Base-by-base conservation (phyloP, 2,329 filamentous ascomycete genomes). In the Pezicula rhizophila region DNA sequence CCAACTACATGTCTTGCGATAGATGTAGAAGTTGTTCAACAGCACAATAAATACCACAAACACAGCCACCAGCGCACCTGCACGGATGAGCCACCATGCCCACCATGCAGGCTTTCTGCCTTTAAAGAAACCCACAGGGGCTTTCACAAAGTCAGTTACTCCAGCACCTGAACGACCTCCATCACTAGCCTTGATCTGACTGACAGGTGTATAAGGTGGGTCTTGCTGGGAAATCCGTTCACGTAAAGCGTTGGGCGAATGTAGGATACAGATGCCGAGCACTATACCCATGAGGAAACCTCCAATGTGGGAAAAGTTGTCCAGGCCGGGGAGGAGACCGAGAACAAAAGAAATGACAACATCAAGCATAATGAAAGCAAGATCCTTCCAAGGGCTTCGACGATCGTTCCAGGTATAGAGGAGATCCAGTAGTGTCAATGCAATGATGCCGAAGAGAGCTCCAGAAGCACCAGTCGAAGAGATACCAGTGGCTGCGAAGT, bases 281-380 rank as follows among this genome's bases (percentile, higher is more conserved):
- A 85, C 85, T 6, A 99, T 71, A 1, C 93, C 93, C 82, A 95
- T 95, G 45, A 95, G 70, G 66, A 97, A 96, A 2, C 93, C 93
- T 47, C 93, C 93, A 53, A 99, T 96, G 59, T 99, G 93, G 14
- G 89, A 88, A 67, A 97, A 99, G 68, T 99, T 99, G 73, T 99
- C 93, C 42, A 99, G 71, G 8, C 91, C 92, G 0, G 93, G 93
- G 1, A 99, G 77, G 4, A 99, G 77, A 31, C 93, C 93, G 2
- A 99, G 78, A 14, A 93, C 89, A 64, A 99, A 96, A 0, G 90
- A 89, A 56, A 99, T 90, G 56, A 84, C 72, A 53, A 97, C 81
- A 61, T 96, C 91, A 48, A 96, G 70, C 42, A 91, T 54, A 65
- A 97, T 87, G 67, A 95, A 95, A 46, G 88, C 71, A n/a, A 99